A percentile compares a stretch with the other conserved stretches of the same genome.
These are phyloP conservation scores for Aeminium ludgeri DNA, from an alignment of 495 filamentous ascomycete genomes.

Conservation along the genomic window DNA sequence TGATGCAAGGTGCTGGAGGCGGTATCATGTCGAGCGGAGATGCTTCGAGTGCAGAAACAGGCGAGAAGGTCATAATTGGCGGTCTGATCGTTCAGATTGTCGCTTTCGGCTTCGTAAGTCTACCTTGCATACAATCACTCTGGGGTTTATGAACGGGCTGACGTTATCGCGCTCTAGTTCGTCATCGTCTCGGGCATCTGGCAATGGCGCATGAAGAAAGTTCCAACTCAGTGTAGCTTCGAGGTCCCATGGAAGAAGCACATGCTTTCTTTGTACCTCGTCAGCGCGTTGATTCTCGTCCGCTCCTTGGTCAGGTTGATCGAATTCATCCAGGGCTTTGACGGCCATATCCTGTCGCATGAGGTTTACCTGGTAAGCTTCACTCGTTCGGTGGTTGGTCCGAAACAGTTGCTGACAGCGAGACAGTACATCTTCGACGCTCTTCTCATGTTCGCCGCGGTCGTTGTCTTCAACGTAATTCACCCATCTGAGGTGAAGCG, in stretches of 20 bases:
- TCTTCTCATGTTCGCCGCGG: slow-evolving; percentile 5
- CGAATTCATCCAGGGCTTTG: slow-evolving; percentile 21
- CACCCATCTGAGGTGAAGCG: slow-evolving; percentile 9
- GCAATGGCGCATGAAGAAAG: slow-evolving; percentile 3
- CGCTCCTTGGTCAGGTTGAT: slow-evolving; percentile 29
- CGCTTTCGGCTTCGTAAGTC: slow-evolving; percentile 10
- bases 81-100: slow-evolving; percentile 16
- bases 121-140: slow-evolving; percentile 1
- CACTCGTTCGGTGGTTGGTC: no score
- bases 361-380: slow-evolving; percentile 10
- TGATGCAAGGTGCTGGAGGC: slow-evolving; percentile 13
- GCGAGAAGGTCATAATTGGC: slow-evolving; percentile 11
- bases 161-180: slow-evolving; percentile 1
- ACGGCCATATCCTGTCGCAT: slow-evolving; percentile 13
- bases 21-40: slow-evolving; percentile 11
- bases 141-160: no score
- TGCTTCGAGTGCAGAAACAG: slow-evolving; percentile 1
- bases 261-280: slow-evolving; percentile 28
- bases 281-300: slow-evolving; percentile 26
- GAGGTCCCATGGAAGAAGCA: slow-evolving; percentile 16
- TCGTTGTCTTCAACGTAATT: slow-evolving; percentile 6
- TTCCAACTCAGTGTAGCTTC: slow-evolving; percentile 3
- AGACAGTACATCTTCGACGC: slow-evolving; percentile 14
- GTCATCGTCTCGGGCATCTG: slow-evolving; percentile 11
- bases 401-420: background rate